Evolutionary conservation across 306 rosid genomes (phyloP).

Genomic region (Medicago truncatula): MtrunA17r5.0-ANR NC_053046.1:2415501-2416000

Average conservation of each 20-base stretch:
- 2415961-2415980: not conserved
- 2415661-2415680: no score
- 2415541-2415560: not conserved
- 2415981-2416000: not conserved
- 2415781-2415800: no score
- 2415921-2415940: no score
- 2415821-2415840: not conserved
- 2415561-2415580: not conserved
- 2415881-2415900: constrained; percentile 1
- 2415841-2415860: not conserved
- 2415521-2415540: not conserved
- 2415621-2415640: no score
- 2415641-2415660: no score
- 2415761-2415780: no score
- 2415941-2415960: not conserved
- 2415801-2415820: not conserved
- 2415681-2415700: no score
- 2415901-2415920: constrained; percentile 17
- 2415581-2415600: no score
- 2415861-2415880: not conserved
- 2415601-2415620: no score
- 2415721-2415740: no score
- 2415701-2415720: no score
- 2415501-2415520: not conserved
- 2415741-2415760: no score